Evolutionary conservation across 2,329 filamentous ascomycete genomes (phyloP).

Genomic region (Trichocomaceae sp.): DNA sequence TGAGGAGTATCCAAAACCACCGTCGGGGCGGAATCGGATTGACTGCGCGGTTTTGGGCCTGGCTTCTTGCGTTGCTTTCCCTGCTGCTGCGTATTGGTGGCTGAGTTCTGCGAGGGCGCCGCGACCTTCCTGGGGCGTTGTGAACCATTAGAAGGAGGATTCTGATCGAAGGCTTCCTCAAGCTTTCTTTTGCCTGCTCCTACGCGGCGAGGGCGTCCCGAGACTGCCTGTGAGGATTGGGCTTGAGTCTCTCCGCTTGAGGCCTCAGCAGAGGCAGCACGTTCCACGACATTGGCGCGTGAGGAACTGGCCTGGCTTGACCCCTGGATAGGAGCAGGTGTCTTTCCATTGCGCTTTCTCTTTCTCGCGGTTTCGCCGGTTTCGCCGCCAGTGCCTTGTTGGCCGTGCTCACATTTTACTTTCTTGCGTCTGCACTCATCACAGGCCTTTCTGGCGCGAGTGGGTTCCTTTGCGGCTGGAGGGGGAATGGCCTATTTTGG

Average conservation of each 20-base stretch:
- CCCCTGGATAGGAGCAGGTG: neutral
- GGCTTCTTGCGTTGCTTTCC: neutral
- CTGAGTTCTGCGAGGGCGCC: neutral
- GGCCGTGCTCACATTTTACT: conserved; percentile 2
- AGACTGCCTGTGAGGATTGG: neutral
- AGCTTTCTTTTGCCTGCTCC: conserved; percentile 5
- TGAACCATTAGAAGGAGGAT: neutral
- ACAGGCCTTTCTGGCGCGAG: neutral
- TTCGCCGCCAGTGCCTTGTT: neutral
- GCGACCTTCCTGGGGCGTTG: neutral
- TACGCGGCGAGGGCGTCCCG: neutral
- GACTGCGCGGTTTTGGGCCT: neutral
- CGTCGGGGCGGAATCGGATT: neutral
- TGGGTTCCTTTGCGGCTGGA: neutral
- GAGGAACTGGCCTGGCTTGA: neutral
- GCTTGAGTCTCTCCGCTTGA: neutral
- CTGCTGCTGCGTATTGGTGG: neutral
- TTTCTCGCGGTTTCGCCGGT: neutral
- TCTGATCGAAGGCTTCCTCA: neutral
- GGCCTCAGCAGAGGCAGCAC: too few relatives aligned
- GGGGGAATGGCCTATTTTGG: neutral
- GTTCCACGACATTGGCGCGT: neutral
- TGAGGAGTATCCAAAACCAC: neutral
- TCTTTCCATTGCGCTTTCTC: neutral
- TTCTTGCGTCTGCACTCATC: neutral